Percentiles rank a stretch among this genome's conserved stretches.
phyloP scores from a whole-genome alignment of 2,329 filamentous ascomycete genomes.

The Mollisiaceae sp. region DNA sequence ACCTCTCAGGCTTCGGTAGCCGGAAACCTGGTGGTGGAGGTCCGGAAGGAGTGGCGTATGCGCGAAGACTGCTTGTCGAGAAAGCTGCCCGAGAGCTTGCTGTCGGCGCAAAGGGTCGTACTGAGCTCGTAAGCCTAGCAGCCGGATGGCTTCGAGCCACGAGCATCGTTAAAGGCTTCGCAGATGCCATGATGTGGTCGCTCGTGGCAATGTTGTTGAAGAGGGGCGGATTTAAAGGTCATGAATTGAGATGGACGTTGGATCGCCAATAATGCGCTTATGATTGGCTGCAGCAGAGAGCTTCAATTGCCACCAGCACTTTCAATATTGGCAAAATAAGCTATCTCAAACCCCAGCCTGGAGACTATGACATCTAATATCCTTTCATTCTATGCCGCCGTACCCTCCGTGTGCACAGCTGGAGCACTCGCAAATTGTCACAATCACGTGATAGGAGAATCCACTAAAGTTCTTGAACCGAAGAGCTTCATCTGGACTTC shows the following conservation, averaged over 20 bases:
- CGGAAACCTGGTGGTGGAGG: slow-evolving; percentile 84
- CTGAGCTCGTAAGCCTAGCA: slow-evolving; percentile 35
- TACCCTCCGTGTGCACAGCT: background rate
- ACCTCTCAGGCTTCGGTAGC: slow-evolving; percentile 72
- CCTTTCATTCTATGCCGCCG: too few relatives aligned
- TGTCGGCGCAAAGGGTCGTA: slow-evolving; percentile 35
- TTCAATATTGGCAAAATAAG: background rate
- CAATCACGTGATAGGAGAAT: slow-evolving; percentile 27
- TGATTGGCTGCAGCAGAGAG: slow-evolving; percentile 34
- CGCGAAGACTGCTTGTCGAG: slow-evolving; percentile 39
- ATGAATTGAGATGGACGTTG: background rate
- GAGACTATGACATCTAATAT: background rate
- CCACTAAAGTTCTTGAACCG: slow-evolving; percentile 29
- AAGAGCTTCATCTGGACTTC: slow-evolving; percentile 18
- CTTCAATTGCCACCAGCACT: slow-evolving; percentile 28
- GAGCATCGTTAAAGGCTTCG: slow-evolving; percentile 45
- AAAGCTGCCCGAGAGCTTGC: slow-evolving; percentile 34
- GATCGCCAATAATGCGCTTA: slow-evolving; percentile 20
- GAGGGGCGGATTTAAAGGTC: slow-evolving; percentile 26
- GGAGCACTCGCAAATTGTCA: background rate
- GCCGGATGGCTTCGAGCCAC: slow-evolving; percentile 43
- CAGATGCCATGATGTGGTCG: slow-evolving; percentile 43
- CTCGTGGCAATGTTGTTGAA: slow-evolving; percentile 39
- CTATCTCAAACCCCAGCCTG: background rate
- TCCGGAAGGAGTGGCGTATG: slow-evolving; percentile 70